Evolutionary conservation across 2,329 filamentous ascomycete genomes (phyloP).

Genomic region (Colletotrichum chrysophilum): DNA sequence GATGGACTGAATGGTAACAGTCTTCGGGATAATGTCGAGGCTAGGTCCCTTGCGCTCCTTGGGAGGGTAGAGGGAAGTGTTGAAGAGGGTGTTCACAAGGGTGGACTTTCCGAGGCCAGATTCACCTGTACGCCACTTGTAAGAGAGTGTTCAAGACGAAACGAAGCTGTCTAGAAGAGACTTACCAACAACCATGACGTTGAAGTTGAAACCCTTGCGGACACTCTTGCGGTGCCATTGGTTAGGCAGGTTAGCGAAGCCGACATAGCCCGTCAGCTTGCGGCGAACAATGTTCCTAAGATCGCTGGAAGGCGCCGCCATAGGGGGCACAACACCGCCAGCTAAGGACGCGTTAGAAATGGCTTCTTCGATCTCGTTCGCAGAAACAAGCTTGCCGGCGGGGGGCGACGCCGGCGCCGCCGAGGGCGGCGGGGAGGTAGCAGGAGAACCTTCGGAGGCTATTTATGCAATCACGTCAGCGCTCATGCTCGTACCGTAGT

Average conservation of each 20-base stretch:
- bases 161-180: conserved; percentile 29
- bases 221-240: conserved; percentile 99
- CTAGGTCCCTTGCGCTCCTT: conserved; percentile 98
- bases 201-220: conserved; percentile 99
- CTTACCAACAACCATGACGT: conserved; percentile 99
- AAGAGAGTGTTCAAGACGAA: neutral
- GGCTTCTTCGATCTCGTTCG: conserved; percentile 36
- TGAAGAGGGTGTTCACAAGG: conserved; percentile 98
- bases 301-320: conserved; percentile 61
- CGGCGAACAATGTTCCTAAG: conserved; percentile 96
- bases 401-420: conserved; percentile 46
- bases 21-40: conserved; percentile 98
- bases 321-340: conserved; percentile 30
- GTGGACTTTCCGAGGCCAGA: conserved; percentile 99
- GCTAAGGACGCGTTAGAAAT: conserved; percentile 41
- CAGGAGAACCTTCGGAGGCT: conserved; percentile 50
- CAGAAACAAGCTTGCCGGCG: conserved; percentile 41
- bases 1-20: conserved; percentile 91
- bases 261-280: conserved; percentile 98
- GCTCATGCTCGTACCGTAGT: neutral
- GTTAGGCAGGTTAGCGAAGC: conserved; percentile 98
- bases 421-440: conserved; percentile 43
- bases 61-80: conserved; percentile 97
- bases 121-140: conserved; percentile 71
- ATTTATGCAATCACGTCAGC: conserved; percentile 39